phyloP scores from a whole-genome alignment of 257 asterid genomes.

The Voacanga thouarsii region DNA sequence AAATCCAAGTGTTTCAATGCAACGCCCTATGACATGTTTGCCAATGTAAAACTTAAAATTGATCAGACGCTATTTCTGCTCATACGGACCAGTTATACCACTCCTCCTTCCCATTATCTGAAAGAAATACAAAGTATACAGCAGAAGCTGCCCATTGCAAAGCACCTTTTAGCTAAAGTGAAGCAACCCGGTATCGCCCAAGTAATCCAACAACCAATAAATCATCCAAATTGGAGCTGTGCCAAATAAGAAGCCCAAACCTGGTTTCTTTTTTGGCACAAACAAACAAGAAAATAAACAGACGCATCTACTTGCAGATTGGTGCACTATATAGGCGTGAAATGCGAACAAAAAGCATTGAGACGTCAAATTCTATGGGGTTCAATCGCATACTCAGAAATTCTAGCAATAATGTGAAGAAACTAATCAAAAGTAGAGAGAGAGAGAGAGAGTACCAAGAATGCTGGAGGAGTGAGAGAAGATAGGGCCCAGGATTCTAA shows the following conservation, averaged over 20 bases:
- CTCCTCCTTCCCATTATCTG: neutral
- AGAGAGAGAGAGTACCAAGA: slow-evolving; percentile 45
- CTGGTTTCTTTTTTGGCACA: no score
- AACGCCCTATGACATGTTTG: neutral
- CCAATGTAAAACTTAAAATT: neutral
- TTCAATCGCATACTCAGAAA: neutral
- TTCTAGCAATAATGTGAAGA: neutral
- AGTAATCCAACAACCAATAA: neutral
- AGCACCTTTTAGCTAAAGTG: neutral
- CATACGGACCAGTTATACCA: neutral
- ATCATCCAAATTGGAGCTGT: neutral
- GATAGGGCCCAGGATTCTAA: slow-evolving; percentile 94
- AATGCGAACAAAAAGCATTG: no score
- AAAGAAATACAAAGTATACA: neutral
- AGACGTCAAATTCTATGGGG: neutral
- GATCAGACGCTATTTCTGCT: neutral
- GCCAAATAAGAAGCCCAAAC: neutral
- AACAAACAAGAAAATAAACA: no score
- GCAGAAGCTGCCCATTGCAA: neutral
- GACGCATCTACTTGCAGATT: no score
- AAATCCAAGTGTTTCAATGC: neutral
- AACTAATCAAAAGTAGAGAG: neutral
- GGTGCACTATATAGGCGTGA: neutral
- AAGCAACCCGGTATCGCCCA: neutral
- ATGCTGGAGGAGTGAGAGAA: slow-evolving; percentile 93